Conservation (phyloP, 257 asterid genomes). For the Nicotiana undulata region DNA sequence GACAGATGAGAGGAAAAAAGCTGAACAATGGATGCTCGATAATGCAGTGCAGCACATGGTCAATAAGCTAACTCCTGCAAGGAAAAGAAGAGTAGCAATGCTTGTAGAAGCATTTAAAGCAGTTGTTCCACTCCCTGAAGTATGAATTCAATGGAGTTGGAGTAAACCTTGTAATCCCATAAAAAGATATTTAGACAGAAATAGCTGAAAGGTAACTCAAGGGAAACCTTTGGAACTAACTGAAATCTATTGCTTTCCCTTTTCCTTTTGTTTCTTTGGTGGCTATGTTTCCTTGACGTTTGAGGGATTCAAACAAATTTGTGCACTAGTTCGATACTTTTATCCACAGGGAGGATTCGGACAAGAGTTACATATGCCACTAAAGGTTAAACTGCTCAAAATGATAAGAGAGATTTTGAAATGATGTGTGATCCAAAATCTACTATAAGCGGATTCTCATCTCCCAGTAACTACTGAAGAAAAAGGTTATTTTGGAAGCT, state of each 20-base stretch:
- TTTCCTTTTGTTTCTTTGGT: background rate
- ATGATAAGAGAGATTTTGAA: background rate
- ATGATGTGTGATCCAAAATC: background rate
- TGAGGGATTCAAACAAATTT: no score
- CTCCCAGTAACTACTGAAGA: background rate
- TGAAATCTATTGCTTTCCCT: background rate
- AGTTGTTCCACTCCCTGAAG: constrained; percentile 81
- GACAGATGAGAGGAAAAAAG: constrained; percentile 68
- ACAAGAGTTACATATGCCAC: no score
- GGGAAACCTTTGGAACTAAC: background rate
- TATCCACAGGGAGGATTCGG: no score
- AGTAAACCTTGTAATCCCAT: background rate
- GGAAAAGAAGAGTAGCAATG: constrained; percentile 79
- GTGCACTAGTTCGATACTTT: no score
- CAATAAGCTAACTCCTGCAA: constrained; percentile 57
- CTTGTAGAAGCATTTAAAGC: constrained; percentile 98
- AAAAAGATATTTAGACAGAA: background rate
- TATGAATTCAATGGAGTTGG: constrained; percentile 11
- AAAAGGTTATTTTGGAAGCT: background rate
- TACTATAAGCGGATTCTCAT: background rate
- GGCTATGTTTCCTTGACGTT: no score
- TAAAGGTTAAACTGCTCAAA: no score
- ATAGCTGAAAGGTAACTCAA: background rate
- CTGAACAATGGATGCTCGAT: constrained; percentile 97
- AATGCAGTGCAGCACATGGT: constrained; percentile 82